A percentile compares a stretch with the other conserved stretches of the same genome.
Evolutionary conservation across 2,329 filamentous ascomycete species (phyloP).

Genomic region (Hypoxylon sp.): DNA sequence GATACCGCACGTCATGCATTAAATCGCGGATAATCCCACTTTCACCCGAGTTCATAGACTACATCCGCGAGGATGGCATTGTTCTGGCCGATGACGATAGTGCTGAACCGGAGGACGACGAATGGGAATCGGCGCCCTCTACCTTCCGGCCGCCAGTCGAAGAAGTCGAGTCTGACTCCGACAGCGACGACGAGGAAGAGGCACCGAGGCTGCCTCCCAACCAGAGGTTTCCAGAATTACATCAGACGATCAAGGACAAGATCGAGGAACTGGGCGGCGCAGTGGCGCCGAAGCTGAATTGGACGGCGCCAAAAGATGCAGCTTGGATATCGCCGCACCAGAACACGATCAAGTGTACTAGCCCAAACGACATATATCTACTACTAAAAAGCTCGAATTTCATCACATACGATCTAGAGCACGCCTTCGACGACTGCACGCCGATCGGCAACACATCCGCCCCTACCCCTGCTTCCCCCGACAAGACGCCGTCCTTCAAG

Average conservation of each 20-base stretch:
- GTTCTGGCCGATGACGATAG: conserved; percentile 80
- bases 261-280: conserved; percentile 86
- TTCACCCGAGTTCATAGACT: conserved; percentile 79
- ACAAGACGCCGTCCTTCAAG: conserved; percentile 63
- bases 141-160: conserved; percentile 53
- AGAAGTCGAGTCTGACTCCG: conserved; percentile 59
- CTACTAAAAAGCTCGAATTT: conserved; percentile 96
- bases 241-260: conserved; percentile 79
- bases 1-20: conserved; percentile 83
- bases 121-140: conserved; percentile 62
- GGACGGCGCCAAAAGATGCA: conserved; percentile 96
- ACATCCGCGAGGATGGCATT: conserved; percentile 93
- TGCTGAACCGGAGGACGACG: conserved; percentile 68
- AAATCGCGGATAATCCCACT: conserved; percentile 89
- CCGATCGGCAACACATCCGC: conserved; percentile 62
- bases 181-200: conserved; percentile 68
- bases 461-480: conserved; percentile 52
- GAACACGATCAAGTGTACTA: conserved; percentile 92
- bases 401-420: conserved; percentile 91
- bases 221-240: conserved; percentile 75
- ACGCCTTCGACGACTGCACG: conserved; percentile 86
- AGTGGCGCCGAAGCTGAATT: conserved; percentile 94
- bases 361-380: conserved; percentile 91
- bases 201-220: conserved; percentile 62
- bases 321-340: conserved; percentile 86